These are phyloP conservation scores for Yamadazyma diddensiae DNA, from an alignment of 1,139 yeast species.

Conservation along the genomic window DNA sequence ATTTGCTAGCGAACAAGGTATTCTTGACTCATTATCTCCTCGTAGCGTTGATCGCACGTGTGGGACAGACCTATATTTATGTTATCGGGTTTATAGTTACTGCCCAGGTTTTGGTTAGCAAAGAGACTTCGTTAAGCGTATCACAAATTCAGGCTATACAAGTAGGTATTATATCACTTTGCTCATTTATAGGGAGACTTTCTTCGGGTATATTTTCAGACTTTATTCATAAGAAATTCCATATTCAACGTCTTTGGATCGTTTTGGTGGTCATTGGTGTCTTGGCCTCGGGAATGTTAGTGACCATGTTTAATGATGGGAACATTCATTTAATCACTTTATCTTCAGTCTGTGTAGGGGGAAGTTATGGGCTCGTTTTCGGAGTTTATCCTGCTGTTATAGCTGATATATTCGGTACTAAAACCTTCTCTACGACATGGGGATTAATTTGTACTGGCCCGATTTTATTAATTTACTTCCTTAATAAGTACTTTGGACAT, in stretches of 20 bases:
- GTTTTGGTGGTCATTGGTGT: slow-evolving; percentile 27
- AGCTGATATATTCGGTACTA: slow-evolving; percentile 44
- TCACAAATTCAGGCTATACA: slow-evolving; percentile 44
- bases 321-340: slow-evolving; percentile 26
- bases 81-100: slow-evolving; percentile 44
- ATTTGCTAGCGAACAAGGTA: slow-evolving; percentile 22
- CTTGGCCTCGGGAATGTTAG: slow-evolving; percentile 29
- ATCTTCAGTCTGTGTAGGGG: slow-evolving; percentile 35
- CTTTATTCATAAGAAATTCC: slow-evolving; percentile 28
- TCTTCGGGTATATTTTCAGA: slow-evolving; percentile 40
- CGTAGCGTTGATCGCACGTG: slow-evolving; percentile 35
- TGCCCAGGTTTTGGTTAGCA: slow-evolving; percentile 34
- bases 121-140: slow-evolving; percentile 16
- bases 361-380: slow-evolving; percentile 39
- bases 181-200: slow-evolving; percentile 41
- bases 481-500: slow-evolving; percentile 40
- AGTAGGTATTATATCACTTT: slow-evolving; percentile 40
- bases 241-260: slow-evolving; percentile 42
- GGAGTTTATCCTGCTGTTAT: slow-evolving; percentile 48
- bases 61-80: slow-evolving; percentile 44
- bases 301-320: slow-evolving; percentile 28
- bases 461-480: slow-evolving; percentile 27
- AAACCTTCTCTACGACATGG: slow-evolving; percentile 43
- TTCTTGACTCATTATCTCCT: slow-evolving; percentile 36
- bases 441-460: slow-evolving; percentile 47